Evolutionary conservation across 345 rosid genomes (phyloP).

Genomic region (Carallia pectinifolia): DNA sequence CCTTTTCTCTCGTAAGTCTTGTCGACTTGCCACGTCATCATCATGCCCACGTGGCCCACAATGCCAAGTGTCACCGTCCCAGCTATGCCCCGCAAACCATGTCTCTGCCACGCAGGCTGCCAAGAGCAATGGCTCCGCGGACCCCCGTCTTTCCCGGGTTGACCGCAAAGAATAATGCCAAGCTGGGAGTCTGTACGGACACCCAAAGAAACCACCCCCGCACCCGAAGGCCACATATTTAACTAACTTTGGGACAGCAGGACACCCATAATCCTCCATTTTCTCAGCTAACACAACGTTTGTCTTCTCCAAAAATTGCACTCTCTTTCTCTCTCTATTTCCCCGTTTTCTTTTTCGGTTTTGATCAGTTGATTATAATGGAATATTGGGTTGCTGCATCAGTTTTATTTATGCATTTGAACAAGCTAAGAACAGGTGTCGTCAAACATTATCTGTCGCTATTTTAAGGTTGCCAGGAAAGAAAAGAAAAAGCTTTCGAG

Average conservation of each 20-base stretch:
- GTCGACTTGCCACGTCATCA: too few relatives aligned
- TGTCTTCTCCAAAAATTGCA: too few relatives aligned
- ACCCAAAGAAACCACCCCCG: background rate
- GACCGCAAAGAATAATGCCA: slow-evolving; percentile 21
- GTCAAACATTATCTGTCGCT: background rate
- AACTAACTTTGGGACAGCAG: slow-evolving; percentile 20
- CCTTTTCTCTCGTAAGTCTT: too few relatives aligned
- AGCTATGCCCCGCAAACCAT: background rate
- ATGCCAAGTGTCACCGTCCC: background rate
- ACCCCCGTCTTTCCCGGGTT: slow-evolving; percentile 20
- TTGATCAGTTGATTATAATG: background rate
- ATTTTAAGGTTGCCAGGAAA: background rate
- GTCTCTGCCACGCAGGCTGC: background rate
- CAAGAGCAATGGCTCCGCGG: slow-evolving; percentile 12
- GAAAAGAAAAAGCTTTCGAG: background rate
- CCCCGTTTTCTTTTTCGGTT: background rate
- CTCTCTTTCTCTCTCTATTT: background rate
- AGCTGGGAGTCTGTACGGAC: slow-evolving; percentile 25
- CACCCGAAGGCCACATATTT: slow-evolving; percentile 6
- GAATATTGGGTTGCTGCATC: slow-evolving; percentile 1
- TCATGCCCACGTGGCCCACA: background rate
- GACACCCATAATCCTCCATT: slow-evolving; percentile 36
- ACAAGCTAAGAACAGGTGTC: slow-evolving; percentile 9
- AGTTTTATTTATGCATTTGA: background rate
- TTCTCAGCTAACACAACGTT: slow-evolving; percentile 19